Base-by-base conservation (phyloP, 345 rosid species). In the Eutrema japonicum region DNA sequence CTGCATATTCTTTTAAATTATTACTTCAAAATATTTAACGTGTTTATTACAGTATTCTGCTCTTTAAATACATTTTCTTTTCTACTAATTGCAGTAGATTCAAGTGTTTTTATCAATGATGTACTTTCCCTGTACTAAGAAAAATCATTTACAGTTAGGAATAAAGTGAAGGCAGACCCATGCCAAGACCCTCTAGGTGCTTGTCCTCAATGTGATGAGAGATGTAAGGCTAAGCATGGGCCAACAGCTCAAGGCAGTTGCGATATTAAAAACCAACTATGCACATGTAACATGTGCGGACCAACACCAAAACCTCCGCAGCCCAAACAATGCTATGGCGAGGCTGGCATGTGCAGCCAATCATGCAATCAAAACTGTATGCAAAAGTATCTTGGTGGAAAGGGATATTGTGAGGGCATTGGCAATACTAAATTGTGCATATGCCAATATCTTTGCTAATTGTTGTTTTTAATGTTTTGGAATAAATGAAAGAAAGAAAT, bases 401-500 rank as follows among this genome's bases (percentile, higher is more conserved):
- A 7, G 37, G 68, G 75, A 58, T 49, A n/a, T 60, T 71, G 75
- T 60, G 59, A 22, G 1, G 36, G 1, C 6, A 13, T 71, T 27
- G 75, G 40, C 29, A 0, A 7, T 13, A 5, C 0, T 37, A 1
- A 2, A 6, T n/a, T 71, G 26, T 71, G 75, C 36, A 18, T 37
- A 26, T 71, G 75, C 7, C 40, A 49, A 48, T 71, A 71, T 71
- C 30, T 33, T 62, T 72, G 69, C 10, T 62, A 71, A 30, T 7
- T 1, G 26, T 48, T 47, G 35, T 45, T 6, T 45, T 0, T 8
- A 53, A 53, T 16, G 8, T 32, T 68, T 5, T 68, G 7, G 0
- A 32, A 42, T 68, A 41, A 30, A 46, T 46, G 22, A 46, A 46
- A 7, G 0, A n/a, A n/a, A 46, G 16, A 16, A 16, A 16, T 46